These are phyloP conservation scores for Pythium monospermum DNA, from an alignment of 352 stramenopile genomes.

Conservation along the genomic window DNA sequence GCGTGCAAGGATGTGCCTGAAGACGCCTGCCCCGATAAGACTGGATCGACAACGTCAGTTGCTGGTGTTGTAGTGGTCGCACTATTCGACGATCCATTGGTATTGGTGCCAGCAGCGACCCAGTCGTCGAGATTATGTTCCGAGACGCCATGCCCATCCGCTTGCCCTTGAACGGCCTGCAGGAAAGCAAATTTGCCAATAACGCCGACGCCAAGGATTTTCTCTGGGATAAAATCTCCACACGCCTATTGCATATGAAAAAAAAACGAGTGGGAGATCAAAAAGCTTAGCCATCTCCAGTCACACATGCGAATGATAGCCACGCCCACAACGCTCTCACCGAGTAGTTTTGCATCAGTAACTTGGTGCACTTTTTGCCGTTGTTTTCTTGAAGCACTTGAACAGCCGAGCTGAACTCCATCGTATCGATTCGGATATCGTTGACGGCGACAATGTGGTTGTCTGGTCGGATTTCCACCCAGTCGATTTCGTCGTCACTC, in stretches of 20 bases:
- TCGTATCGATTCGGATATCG: slow-evolving; percentile 79
- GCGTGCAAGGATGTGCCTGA: slow-evolving; percentile 13
- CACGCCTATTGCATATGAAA: too few species aligned
- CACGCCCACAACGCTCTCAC: slow-evolving; percentile 27
- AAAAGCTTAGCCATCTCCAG: too few species aligned
- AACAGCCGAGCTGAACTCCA: slow-evolving; percentile 76
- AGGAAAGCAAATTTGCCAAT: slow-evolving; percentile 79
- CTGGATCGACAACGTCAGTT: background rate
- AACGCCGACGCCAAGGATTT: slow-evolving; percentile 77
- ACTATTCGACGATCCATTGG: background rate
- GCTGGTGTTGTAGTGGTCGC: background rate
- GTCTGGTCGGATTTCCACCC: slow-evolving; percentile 67
- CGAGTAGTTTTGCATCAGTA: slow-evolving; percentile 87
- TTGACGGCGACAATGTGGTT: slow-evolving; percentile 88
- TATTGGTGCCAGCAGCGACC: slow-evolving; percentile 17
- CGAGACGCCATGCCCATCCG: slow-evolving; percentile 15
- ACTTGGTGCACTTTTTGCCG: slow-evolving; percentile 77
- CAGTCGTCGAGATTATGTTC: slow-evolving; percentile 63
- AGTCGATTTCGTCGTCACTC: slow-evolving; percentile 71
- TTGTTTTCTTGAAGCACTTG: slow-evolving; percentile 84
- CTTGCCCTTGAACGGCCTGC: slow-evolving; percentile 50
- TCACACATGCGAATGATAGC: too few species aligned
- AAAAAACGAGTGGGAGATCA: too few species aligned
- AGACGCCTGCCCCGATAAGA: background rate
- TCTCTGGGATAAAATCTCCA: slow-evolving; percentile 84